Evolutionary conservation across 129 eudicot genomes (phyloP), one percentile per base, ranked within the genome.

Genomic region (Pittosporum tobira): DNA sequence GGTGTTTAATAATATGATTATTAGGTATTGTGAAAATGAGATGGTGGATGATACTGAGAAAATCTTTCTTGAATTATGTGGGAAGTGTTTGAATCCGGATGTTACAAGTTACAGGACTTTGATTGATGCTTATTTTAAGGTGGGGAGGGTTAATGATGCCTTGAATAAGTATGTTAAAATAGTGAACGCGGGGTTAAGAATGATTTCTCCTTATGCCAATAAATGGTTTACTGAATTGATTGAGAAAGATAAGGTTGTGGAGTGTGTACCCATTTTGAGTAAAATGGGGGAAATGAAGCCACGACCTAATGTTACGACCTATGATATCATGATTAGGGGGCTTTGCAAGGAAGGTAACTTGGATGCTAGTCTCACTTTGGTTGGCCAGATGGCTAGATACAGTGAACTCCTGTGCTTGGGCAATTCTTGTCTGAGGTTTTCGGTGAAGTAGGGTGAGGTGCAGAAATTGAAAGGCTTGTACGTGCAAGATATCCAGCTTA

Each of bases 21-120:
- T n/a, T n/a, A n/a, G n/a, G n/a, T n/a, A n/a, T n/a, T n/a, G n/a
- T n/a, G n/a, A n/a, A n/a, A n/a, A n/a, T n/a, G n/a, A 75, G 46
- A 81, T 79, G 96, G 65, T 80, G 40, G 85, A 80, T 53, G 89
- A 88, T 57, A 94, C 96, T 1, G 94, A 81, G 72, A 64, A 72
- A 63, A 78, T 81, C 72, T 81, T 63, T 69, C 51, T 34, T 20
- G 90, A 84, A 49, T 42, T 88, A 30, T 69, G 77, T 63, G 46
- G 77, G 31, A 84, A 88, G 78, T 88, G 94, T 13, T 72, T 84
- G 48, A 51, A 76, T 14, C 96, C 89, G 1, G 90, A 88, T 78
- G 96, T 84, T n/a, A 81, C 62, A 15, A 76, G 82, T 12, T 84
- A 75, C 40, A 78, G 63, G 64, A 76, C 79, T 0, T 58, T 88